Base-by-base conservation (phyloP, 495 filamentous ascomycete genomes). In the Barbatosphaeria neglecta region DNA sequence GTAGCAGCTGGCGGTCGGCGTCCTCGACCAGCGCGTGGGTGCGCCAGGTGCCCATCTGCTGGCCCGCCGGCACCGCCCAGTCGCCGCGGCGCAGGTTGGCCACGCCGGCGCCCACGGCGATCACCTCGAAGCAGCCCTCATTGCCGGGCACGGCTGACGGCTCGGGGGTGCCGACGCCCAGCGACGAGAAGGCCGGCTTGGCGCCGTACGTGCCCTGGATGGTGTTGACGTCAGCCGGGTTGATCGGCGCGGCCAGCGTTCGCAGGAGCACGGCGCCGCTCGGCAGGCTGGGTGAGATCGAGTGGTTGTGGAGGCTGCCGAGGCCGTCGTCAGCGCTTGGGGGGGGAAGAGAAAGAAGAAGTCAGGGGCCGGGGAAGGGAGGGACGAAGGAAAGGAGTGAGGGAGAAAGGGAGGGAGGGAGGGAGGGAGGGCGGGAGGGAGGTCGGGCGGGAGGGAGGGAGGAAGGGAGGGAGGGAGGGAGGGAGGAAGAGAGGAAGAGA, bases 161-260 rank as follows among this genome's bases (percentile, higher is more conserved):
- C 6, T 72, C 59, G 37, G 74, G 31, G 0, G 89, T 96, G 37
- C 87, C 84, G 35, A 98, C 79, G 1, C n/a, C n/a, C n/a, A 74
- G 56, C 6, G 74, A 76, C 23, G 77, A 76, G 64, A 95, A 86
- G 27, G 71, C 57, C 0, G 93, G 90, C 55, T 83, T 83, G 46
- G 78, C 77, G 50, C 88, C 88, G 72, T 99, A 99, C n/a, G 90
- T 84, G 42, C 93, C 92, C 69, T 98, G 90, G 61, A 97, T 69
- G 37, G 70, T 75, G 71, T 97, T 98, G 51, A 99, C 84, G 72
- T 99, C 92, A 48, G 92, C 88, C 20, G 92, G 92, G 75, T 99
- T 99, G 57, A 97, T 82, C 41, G 92, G 89, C 1, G 87, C 80
- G 40, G 89, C 82, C 56, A 97, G 84, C 52, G 93, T 57, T 51